phyloP scores from a whole-genome alignment of 805 yeast species.

The Ogataea paradorogensis region DNA sequence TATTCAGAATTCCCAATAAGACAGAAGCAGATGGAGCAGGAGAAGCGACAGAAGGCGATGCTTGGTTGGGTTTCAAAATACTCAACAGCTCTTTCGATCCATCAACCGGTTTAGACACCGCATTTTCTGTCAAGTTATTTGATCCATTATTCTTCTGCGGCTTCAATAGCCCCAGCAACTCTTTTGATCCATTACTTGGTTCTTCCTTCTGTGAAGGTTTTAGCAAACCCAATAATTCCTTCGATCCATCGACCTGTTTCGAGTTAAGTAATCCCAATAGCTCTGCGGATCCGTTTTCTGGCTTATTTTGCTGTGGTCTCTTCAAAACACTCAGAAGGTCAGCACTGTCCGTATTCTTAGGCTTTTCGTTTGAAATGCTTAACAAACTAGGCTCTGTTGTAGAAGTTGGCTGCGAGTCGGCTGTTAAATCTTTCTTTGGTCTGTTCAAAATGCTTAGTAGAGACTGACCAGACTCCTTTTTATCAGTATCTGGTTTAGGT shows the following conservation, averaged over 20 bases:
- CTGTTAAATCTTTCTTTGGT: conserved; percentile 10
- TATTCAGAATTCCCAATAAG: conserved; percentile 10
- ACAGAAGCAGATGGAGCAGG: conserved; percentile 10
- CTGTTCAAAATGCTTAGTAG: conserved; percentile 15
- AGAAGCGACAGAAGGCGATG: no score
- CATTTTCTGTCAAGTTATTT: conserved; percentile 1
- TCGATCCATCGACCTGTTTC: conserved; percentile 1
- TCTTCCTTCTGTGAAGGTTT: conserved; percentile 2
- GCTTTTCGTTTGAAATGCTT: not conserved
- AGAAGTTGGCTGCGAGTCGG: not conserved
- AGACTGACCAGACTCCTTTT: conserved; percentile 8
- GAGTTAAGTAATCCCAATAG: conserved; percentile 6
- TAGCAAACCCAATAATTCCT: conserved; percentile 13
- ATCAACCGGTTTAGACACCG: not conserved
- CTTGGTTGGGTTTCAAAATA: conserved; percentile 2
- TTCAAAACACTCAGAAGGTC: conserved; percentile 12
- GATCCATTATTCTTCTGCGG: conserved; percentile 1
- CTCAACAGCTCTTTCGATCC: conserved; percentile 5
- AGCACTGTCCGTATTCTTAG: not conserved
- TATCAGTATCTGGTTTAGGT: not conserved
- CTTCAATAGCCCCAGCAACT: no score
- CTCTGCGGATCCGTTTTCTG: conserved; percentile 5
- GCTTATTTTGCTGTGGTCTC: not conserved
- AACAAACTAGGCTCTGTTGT: not conserved
- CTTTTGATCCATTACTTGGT: not conserved